Evolutionary conservation across 2,329 filamentous ascomycete genomes (phyloP), one percentile per base, ranked within the genome.

Genomic region (Ceratocystiopsis sp.): DNA sequence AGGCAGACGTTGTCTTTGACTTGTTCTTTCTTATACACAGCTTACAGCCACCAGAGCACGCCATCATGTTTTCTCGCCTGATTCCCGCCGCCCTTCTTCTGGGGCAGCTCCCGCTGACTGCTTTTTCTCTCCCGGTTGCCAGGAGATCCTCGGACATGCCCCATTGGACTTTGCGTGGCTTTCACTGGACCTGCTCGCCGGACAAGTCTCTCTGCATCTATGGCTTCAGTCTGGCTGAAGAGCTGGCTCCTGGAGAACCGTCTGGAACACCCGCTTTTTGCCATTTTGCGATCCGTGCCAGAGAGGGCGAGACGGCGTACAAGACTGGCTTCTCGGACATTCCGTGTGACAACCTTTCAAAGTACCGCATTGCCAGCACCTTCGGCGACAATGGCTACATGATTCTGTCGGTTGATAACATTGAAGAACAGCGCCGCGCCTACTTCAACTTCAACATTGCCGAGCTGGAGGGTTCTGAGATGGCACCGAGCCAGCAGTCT

Each of bases 341-440:
- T 3, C 44, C 45, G 3, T 51, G 51, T 17, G 47, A 46, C 2
- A 42, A 46, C 1, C 36, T 41, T 4, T 16, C 43, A 32, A 35
- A 46, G 3, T 53, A 52, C 44, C 39, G 17, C 19, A 37, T 51
- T 37, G 50, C 48, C 35, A 51, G 49, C 34, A 50, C 46, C 16
- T 55, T 48, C 46, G 46, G 50, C 39, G 19, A 37, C 29, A 37
- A 41, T 29, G 47, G 48, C 6, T 53, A 51, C 42, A 44, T 52
- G 43, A 48, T 51, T 11, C 34, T 56, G 2, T 50, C 51, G 2
- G 25, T 51, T 8, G 51, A 51, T 29, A 50, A 55, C 38, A 18
- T 45, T 2, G 35, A 34, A 1, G 18, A 40, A 4, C 36, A 38
- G 9, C 45, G 38, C 16, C 48, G 48, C 18, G 51, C 51, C 1